Conservation (phyloP, 176 grass and related monocot species). For the Carex kokanica region DNA sequence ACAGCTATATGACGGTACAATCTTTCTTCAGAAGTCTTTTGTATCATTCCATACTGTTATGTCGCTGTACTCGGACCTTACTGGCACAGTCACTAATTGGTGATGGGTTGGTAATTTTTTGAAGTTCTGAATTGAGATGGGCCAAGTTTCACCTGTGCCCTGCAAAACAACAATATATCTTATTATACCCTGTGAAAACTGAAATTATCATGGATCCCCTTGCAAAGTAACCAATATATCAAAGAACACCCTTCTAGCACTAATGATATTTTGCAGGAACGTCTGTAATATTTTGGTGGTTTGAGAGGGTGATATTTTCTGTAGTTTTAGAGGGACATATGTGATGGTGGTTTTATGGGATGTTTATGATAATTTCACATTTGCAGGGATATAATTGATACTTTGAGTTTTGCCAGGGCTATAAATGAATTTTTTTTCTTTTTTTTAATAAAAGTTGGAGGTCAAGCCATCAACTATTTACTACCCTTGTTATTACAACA, state of each 20-base stretch:
- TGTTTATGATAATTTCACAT: neutral
- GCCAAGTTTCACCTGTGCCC: neutral
- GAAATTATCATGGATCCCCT: neutral
- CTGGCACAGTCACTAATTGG: neutral
- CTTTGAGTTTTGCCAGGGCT: neutral
- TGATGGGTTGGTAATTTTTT: neutral
- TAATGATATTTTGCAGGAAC: neutral
- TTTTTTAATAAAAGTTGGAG: too few relatives aligned
- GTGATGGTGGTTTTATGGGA: neutral
- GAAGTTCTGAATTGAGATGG: neutral
- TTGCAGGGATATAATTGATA: neutral
- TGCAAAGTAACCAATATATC: neutral
- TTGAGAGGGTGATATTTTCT: neutral
- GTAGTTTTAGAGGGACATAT: neutral
- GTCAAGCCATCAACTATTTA: too few relatives aligned
- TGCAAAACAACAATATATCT: neutral
- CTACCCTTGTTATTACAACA: too few relatives aligned
- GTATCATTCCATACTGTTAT: neutral
- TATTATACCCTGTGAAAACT: neutral
- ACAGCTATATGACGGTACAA: constrained; percentile 91
- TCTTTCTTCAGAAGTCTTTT: constrained; percentile 10
- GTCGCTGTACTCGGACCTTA: neutral
- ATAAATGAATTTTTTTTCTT: neutral
- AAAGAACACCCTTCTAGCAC: neutral
- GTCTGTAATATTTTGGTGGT: neutral